A percentile compares a stretch with the other conserved stretches of the same genome.
phyloP scores from a whole-genome alignment of 805 yeast genomes.

The Pichia californica region DNA sequence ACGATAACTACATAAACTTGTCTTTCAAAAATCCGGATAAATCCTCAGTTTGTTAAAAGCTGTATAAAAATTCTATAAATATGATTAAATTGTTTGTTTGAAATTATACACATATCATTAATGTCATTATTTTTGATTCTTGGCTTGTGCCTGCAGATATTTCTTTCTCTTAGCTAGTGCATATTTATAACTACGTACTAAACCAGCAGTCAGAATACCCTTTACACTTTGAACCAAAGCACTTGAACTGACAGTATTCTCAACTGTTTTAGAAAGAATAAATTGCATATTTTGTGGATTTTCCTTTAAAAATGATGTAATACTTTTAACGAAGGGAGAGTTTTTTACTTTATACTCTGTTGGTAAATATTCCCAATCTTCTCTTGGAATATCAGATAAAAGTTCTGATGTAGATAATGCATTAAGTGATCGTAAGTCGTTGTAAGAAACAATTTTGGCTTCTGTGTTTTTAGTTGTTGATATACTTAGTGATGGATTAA shows the following conservation, averaged over 20 bases:
- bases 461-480: slow-evolving; percentile 3
- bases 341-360: slow-evolving; percentile 14
- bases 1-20: too few relatives aligned
- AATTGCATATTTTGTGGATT: not conserved
- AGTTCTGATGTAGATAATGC: slow-evolving; percentile 18
- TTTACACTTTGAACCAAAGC: slow-evolving; percentile 71
- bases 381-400: slow-evolving; percentile 19
- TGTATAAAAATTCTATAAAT: too few relatives aligned
- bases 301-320: not conserved
- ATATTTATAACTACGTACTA: slow-evolving; percentile 60
- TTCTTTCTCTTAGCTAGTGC: slow-evolving; percentile 63
- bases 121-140: too few relatives aligned
- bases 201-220: slow-evolving; percentile 86
- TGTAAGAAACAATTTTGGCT: too few relatives aligned
- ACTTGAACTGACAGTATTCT: slow-evolving; percentile 57
- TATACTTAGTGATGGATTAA: not conserved
- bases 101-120: too few relatives aligned
- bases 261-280: slow-evolving; percentile 30
- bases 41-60: too few relatives aligned
- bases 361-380: slow-evolving; percentile 31
- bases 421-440: slow-evolving; percentile 5
- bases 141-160: slow-evolving; percentile 13
- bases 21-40: too few relatives aligned
- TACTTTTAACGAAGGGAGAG: slow-evolving; percentile 1
- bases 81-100: too few relatives aligned